Evolutionary conservation across 148 eudicot genomes (phyloP).

Genomic region (Pouteria glomerata): DNA sequence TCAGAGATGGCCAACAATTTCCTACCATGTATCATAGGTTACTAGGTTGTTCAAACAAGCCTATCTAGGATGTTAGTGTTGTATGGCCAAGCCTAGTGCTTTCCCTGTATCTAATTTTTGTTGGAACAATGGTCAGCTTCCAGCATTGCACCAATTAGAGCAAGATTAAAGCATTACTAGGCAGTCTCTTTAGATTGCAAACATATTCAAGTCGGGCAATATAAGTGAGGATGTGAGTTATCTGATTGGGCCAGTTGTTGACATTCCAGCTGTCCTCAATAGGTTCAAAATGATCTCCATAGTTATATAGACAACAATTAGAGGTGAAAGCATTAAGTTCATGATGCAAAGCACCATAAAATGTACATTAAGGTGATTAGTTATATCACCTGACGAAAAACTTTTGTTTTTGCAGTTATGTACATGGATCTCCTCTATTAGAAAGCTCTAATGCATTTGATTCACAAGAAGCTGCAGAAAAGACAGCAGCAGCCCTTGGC

Average conservation of each 20-base stretch:
- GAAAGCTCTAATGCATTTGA: slow-evolving; percentile 76
- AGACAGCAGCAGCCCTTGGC: slow-evolving; percentile 80
- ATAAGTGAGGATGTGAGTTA: background rate
- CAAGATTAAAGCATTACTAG: background rate
- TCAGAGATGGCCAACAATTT: background rate
- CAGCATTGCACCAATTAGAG: background rate
- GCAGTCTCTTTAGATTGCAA: background rate
- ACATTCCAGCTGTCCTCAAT: background rate
- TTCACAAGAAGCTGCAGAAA: slow-evolving; percentile 67
- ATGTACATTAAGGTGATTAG: background rate
- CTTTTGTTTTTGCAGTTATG: slow-evolving; percentile 57
- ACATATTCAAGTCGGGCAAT: background rate
- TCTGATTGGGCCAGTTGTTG: background rate
- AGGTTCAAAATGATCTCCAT: background rate
- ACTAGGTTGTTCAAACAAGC: background rate
- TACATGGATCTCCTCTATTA: slow-evolving; percentile 89
- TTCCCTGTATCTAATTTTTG: background rate
- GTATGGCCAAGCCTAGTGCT: background rate
- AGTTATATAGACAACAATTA: background rate
- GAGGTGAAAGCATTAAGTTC: slow-evolving; percentile 9
- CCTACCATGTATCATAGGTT: background rate
- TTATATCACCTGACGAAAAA: slow-evolving; percentile 5
- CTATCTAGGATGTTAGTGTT: background rate
- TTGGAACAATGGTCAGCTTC: background rate
- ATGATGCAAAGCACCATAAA: background rate